Base-by-base conservation (phyloP, 169 alveolate genomes). In the Plasmodium knowlesi region DNA sequence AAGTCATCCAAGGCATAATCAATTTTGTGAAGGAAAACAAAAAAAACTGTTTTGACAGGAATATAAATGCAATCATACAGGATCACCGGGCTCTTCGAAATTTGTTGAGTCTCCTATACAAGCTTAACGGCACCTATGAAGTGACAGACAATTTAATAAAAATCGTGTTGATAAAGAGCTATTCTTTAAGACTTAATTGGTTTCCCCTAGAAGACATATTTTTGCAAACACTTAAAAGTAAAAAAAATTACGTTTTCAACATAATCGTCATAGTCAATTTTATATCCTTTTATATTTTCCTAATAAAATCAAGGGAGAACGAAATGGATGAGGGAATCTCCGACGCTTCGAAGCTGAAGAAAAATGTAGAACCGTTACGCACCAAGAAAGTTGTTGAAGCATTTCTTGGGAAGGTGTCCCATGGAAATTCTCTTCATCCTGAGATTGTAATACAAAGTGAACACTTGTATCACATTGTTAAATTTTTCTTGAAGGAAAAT, bases 11-110 rank as follows among this genome's bases (percentile, higher is more conserved):
- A 12, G 41, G 46, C 37, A 54, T 86, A 28, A 74, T 86, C 0
- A 53, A 74, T 30, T 86, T 86, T 76, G 93, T 76, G 16, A 86
- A 86, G 41, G 86, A 86, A 50, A 86, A 86, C 12, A 86, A 86
- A 53, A 28, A 86, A 50, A 74, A 74, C 30, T 37, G 32, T 54
- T 86, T 86, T 37, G 25, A 74, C 67, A 74, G n/a, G 14, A 57
- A 54, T 50, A 53, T 86, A 54, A 76, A 76, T 16, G 19, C 3
- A 14, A 74, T 86, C 10, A 53, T 89, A 41, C 32, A 89, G 34
- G 71, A 89, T 22, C 54, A 34, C 46, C 57, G 80, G 43, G 32
- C 61, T n/a, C 41, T 86, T 61, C 19, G 16, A 86, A 86, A 57
- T 50, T 50, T 86, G 78, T 9, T 86, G 39, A n/a, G 22, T 5